Percentiles rank a stretch among this genome's conserved stretches.
phyloP scores from a whole-genome alignment of 495 filamentous ascomycete genomes.

The Letharia columbiana region DNA sequence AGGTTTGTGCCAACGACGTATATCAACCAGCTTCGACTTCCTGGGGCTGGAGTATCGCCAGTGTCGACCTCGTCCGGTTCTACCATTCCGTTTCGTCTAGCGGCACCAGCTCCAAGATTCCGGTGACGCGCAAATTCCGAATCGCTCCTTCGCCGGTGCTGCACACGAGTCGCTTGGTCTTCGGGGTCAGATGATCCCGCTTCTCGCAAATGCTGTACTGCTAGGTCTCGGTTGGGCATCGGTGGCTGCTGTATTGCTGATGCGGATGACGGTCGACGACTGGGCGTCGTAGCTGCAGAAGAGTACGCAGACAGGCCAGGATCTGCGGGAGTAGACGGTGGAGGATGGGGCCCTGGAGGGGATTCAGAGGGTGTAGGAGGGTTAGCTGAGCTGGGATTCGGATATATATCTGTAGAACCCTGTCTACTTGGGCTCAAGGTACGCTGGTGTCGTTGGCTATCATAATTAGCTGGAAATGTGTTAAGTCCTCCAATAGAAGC shows the following conservation, averaged over 20 bases:
- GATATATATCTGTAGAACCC: conserved; percentile 10
- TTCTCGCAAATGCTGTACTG: conserved; percentile 17
- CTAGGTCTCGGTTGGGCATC: conserved; percentile 12
- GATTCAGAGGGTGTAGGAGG: conserved; percentile 45
- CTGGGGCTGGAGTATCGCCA: conserved; percentile 41
- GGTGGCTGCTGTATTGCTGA: conserved; percentile 32
- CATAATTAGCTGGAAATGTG: conserved; percentile 36
- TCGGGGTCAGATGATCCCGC: conserved; percentile 25
- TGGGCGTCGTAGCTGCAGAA: conserved; percentile 49
- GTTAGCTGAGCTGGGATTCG: conserved; percentile 25
- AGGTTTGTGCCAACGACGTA: conserved; percentile 72
- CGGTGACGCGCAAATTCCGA: conserved; percentile 53
- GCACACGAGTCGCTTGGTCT: conserved; percentile 30
- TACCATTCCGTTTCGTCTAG: conserved; percentile 58
- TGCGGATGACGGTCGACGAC: conserved; percentile 44
- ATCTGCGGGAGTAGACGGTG: conserved; percentile 62
- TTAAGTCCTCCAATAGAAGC: conserved; percentile 42
- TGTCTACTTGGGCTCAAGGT: conserved; percentile 25
- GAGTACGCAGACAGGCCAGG: conserved; percentile 49
- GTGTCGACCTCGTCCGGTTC: conserved; percentile 58
- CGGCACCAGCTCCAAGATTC: conserved; percentile 52
- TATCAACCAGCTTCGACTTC: conserved; percentile 64
- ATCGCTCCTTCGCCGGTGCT: conserved; percentile 51
- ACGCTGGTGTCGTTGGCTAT: conserved; percentile 43
- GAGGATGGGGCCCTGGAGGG: conserved; percentile 54